Evolutionary conservation across 2,329 filamentous ascomycete species (phyloP), one percentile per base, ranked within the genome.

Genomic region (Chalaropsis thielavioides): DNA sequence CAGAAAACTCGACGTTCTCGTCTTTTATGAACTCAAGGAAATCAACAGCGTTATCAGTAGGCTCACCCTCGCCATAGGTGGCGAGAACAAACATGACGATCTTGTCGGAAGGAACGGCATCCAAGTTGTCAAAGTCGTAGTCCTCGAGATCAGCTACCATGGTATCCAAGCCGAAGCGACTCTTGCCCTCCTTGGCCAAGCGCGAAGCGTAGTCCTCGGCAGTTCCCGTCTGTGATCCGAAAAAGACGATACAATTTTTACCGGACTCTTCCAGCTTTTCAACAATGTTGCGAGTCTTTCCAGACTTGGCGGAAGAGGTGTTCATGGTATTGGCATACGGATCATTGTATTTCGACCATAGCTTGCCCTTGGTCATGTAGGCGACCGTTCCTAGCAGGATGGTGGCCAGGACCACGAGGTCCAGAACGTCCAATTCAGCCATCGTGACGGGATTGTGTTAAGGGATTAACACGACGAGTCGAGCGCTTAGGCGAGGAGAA

Each of bases 81-180:
- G 94, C 94, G 68, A 99, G 82, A 67, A 99, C 88, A 74, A 99
- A 99, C 79, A 99, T 88, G 71, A 87, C 89, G 63, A 99, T 77
- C 77, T 96, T 96, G 76, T 97, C 92, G 69, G 85, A 84, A 56
- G 92, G 89, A 71, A 97, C 84, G 65, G 85, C 80, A 75, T 99
- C 92, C 68, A 99, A 81, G 72, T 92, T 96, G 64, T 97, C 92
- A 72, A 86, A 96, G 74, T 99, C 94, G 76, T 96, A 99, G 70
- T 99, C 94, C 76, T 99, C 94, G 68, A 99, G 80, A 76, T 99
- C 94, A 64, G 92, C 94, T 17, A 96, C 91, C 92, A 99, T 97
- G 68, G 92, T 96, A 77, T 95, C 95, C 68, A 99, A 82, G 44
- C 94, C 94, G 74, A 95, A 99, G 68, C 94, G 85, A 72, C 92